Base-by-base conservation (phyloP, 768 basidiomycete species). In the Dentipellis sp. region DNA sequence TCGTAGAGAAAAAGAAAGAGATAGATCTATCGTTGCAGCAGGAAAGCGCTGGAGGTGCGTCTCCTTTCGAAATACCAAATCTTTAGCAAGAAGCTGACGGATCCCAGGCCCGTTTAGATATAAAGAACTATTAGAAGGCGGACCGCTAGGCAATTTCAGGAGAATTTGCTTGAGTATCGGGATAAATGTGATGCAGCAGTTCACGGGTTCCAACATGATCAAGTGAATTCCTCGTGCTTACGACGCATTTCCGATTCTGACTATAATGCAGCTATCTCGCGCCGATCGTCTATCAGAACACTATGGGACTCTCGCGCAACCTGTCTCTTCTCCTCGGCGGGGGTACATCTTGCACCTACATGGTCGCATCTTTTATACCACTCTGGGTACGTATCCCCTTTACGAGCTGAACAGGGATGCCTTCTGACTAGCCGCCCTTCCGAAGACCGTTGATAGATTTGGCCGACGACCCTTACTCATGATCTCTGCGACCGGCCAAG, bases 101-200 rank as follows among this genome's bases (percentile, higher is more conserved):
- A 19, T 19, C 9, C 10, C 42, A 45, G 42, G 39, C 9, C 72
- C 71, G 11, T 72, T 73, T 58, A 63, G 61, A 14, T 72, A 71
- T 58, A 62, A 54, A 42, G 72, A 71, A 57, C 66, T 74, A 10
- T 50, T 72, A 8, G 59, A 72, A 58, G 71, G 71, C 19, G 71
- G 71, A 0, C 68, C 68, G 17, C 60, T 74, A 17, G 71, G 72
- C 35, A 73, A 73, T 53, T 71, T 73, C 52, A 54, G 72, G 21
- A 64, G 73, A 7, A 72, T 73, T 29, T 73, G 71, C 48, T 58
- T 73, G 36, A 70, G 69, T 50, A 65, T 73, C n/a, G 72, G 68
- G 1, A 54, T 74, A 16, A 73, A 74, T 50, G 65, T 74, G 22
- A 74, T 74, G 72, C 72, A 74, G 52, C 73, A 74, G 58, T 72